Evolutionary conservation across 148 eudicot species (phyloP), one percentile per base, ranked within the genome.

Genomic region (Silene uniflora): DNA sequence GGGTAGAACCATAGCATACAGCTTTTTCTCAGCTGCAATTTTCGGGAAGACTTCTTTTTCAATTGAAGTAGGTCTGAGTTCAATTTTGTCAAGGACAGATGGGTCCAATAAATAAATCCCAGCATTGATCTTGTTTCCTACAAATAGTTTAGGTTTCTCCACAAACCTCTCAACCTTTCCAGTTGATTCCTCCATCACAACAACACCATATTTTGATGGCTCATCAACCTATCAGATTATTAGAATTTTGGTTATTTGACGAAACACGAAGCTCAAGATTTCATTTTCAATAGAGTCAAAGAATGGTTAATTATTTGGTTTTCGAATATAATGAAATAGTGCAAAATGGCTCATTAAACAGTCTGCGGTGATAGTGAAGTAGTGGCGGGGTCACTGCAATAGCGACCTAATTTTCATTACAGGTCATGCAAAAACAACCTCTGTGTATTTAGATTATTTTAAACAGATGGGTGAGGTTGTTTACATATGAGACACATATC

Each of bases 111-210:
- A 81, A 85, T 90, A 95, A 55, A 95, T 89, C 63, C 97, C 96
- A 16, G 98, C 98, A 71, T 95, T 95, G 82, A 92, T 95, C 83
- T 92, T 95, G 90, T 95, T 92, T 5, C 98, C 98, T 24, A 95
- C 96, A 59, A 92, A 95, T 42, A 89, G 21, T 80, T 92, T 95
- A 47, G 98, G 98, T 74, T 95, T 95, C 74, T 92, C 98, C 2
- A 95, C 92, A 75, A 92, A 95, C 74, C 76, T 90, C 65, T 87
- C 93, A 9, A 95, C 98, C 78, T 82, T 84, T 25, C 98, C 97
- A 0, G 92, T 89, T 29, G 96, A 77, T 83, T 90, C 97, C 77
- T 95, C 93, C 93, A 83, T 88, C 16, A 95, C 88, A 21, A 95
- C 96, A 59, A 92, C 98, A 46, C 98, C 98, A 66, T 92, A 95